Conservation (phyloP, 176 grass and related monocot species). For the Stipa capillata region DNA sequence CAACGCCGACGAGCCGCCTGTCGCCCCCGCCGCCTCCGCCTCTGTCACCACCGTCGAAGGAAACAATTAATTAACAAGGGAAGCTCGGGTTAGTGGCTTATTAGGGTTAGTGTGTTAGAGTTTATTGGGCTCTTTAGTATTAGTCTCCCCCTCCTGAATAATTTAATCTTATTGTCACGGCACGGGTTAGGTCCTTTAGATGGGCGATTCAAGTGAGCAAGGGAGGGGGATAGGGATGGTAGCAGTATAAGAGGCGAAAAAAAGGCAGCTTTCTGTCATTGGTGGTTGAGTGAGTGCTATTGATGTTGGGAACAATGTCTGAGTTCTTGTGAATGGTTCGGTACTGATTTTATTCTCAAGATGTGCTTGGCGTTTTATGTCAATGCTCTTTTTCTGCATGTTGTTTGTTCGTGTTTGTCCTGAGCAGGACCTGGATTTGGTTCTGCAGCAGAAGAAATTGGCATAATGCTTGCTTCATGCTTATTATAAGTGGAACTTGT, state of each 20-base stretch:
- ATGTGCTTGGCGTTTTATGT: neutral
- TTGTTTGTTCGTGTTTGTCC: neutral
- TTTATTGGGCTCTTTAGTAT: neutral
- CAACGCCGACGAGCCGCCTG: neutral
- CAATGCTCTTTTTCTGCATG: neutral
- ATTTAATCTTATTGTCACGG: neutral
- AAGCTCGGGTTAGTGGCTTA: constrained; percentile 13
- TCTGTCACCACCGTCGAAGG: neutral
- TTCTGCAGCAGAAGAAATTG: neutral
- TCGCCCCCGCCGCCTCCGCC: neutral
- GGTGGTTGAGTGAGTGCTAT: neutral
- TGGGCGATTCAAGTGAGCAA: neutral
- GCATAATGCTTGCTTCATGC: neutral
- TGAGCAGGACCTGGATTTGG: neutral
- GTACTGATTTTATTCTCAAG: neutral
- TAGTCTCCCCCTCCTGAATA: neutral
- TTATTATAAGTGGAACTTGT: neutral
- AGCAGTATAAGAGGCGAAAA: neutral
- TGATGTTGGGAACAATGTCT: constrained; percentile 1
- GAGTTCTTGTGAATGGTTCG: constrained; percentile 21
- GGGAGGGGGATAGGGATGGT: neutral
- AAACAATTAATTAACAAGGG: neutral
- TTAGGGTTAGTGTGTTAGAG: constrained; percentile 11
- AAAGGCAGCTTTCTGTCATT: neutral
- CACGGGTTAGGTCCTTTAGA: neutral